Conservation (phyloP, 176 grass and related monocot species). For the Urochloa ruziziensis region DNA sequence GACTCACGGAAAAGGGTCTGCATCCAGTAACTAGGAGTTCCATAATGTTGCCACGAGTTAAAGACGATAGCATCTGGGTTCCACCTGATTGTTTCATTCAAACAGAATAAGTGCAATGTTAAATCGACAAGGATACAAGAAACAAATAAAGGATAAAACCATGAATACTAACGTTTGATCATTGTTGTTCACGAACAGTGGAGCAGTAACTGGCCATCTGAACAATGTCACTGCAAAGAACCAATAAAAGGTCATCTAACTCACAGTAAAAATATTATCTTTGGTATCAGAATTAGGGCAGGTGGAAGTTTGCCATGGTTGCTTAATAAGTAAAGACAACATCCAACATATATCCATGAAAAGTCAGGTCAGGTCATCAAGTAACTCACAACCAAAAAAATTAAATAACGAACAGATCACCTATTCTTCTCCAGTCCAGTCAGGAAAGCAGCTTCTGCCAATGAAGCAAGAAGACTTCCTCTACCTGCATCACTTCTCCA, state of each 20-base stretch:
- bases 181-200: slow-evolving; percentile 83
- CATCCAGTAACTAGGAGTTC: slow-evolving; percentile 83
- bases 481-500: slow-evolving; percentile 69
- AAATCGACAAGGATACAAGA: neutral
- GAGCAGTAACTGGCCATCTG: slow-evolving; percentile 94
- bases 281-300: neutral
- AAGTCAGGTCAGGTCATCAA: neutral
- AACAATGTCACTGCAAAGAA: slow-evolving; percentile 74
- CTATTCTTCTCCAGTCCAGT: slow-evolving; percentile 92
- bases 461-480: slow-evolving; percentile 86
- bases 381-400: neutral
- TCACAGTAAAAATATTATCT: neutral
- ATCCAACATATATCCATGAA: neutral
- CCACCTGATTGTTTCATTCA: slow-evolving; percentile 46
- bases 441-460: slow-evolving; percentile 91
- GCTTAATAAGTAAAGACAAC: too few species aligned
- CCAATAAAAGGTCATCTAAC: neutral
- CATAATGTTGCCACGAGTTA: slow-evolving; percentile 66
- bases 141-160: neutral
- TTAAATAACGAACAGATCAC: slow-evolving; percentile 20
- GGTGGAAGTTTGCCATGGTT: neutral
- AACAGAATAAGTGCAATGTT: neutral
- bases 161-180: slow-evolving; percentile 50
- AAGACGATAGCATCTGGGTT: slow-evolving; percentile 75
- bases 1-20: slow-evolving; percentile 61